A percentile compares a stretch with the other conserved stretches of the same genome.
Conservation (phyloP, 768 basidiomycete genomes). For the Leccinellum luteum region DNA sequence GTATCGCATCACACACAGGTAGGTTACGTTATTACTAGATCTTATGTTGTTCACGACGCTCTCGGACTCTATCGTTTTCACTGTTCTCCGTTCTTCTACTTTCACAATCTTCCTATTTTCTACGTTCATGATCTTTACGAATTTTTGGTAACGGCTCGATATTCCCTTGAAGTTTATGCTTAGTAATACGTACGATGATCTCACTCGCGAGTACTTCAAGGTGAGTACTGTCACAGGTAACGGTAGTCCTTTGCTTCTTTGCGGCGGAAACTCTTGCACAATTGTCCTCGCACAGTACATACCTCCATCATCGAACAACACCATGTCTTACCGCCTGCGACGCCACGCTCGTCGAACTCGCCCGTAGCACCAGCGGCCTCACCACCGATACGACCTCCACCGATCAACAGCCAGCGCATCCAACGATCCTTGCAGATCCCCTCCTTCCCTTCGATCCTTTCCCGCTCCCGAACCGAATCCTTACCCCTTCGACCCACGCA, state of each 20-base stretch:
- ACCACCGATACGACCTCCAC: conserved; percentile 63
- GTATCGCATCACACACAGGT: background rate
- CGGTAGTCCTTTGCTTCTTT: too few species aligned
- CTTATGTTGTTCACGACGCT: background rate
- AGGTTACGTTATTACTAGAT: background rate
- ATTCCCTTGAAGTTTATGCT: too few species aligned
- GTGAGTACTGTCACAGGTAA: too few species aligned
- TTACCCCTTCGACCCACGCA: background rate
- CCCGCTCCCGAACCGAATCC: conserved; percentile 2
- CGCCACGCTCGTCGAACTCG: conserved; percentile 55
- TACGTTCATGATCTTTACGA: too few species aligned
- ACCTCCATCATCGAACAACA: conserved; percentile 24
- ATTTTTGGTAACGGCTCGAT: too few species aligned
- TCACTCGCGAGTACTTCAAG: too few species aligned
- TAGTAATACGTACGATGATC: too few species aligned
- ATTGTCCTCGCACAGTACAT: background rate
- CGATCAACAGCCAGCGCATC: conserved; percentile 58
- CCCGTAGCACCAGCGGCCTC: conserved; percentile 51
- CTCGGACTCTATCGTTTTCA: background rate
- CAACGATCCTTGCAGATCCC: conserved; percentile 43
- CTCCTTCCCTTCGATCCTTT: conserved; percentile 1
- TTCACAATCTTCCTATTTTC: too few species aligned
- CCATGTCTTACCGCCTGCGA: conserved; percentile 38
- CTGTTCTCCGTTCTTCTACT: too few species aligned
- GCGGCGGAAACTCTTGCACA: background rate